Percentiles rank a stretch among this genome's conserved stretches.
Evolutionary conservation across 2,329 filamentous ascomycete species (phyloP).

Genomic region (Graphilbum ipis-grandicollis): DNA sequence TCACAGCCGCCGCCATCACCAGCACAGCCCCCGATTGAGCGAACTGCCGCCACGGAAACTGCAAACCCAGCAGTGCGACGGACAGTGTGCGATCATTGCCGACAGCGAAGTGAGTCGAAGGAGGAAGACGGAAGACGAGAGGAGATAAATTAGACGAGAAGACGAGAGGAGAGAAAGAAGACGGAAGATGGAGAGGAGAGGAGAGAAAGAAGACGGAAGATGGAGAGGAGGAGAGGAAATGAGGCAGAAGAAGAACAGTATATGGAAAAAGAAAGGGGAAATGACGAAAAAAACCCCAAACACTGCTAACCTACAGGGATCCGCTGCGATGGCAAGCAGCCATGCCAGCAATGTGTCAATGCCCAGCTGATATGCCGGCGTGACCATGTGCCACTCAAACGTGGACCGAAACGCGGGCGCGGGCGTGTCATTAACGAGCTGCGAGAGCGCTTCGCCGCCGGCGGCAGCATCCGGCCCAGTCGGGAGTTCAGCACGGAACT

Average conservation of each 20-base stretch:
- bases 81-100: conserved; percentile 28
- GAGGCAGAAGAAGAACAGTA: background rate
- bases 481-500: conserved; percentile 20
- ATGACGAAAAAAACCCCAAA: background rate
- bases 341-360: conserved; percentile 43
- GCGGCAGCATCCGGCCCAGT: conserved; percentile 17
- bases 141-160: no score
- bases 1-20: no score
- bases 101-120: conserved; percentile 20
- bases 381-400: conserved; percentile 46
- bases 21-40: no score
- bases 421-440: conserved; percentile 47
- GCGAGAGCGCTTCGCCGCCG: conserved; percentile 18
- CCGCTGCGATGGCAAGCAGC: conserved; percentile 26
- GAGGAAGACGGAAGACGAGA: no score
- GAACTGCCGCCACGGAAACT: background rate
- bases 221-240: background rate
- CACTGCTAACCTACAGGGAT: conserved; percentile 16
- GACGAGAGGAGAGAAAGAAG: no score
- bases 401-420: conserved; percentile 43
- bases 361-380: conserved; percentile 45
- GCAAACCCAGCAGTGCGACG: conserved; percentile 12
- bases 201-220: background rate
- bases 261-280: background rate
- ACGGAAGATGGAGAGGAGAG: background rate